phyloP scores from a whole-genome alignment of 148 eudicot genomes.

The Nepenthes gracilis region DNA sequence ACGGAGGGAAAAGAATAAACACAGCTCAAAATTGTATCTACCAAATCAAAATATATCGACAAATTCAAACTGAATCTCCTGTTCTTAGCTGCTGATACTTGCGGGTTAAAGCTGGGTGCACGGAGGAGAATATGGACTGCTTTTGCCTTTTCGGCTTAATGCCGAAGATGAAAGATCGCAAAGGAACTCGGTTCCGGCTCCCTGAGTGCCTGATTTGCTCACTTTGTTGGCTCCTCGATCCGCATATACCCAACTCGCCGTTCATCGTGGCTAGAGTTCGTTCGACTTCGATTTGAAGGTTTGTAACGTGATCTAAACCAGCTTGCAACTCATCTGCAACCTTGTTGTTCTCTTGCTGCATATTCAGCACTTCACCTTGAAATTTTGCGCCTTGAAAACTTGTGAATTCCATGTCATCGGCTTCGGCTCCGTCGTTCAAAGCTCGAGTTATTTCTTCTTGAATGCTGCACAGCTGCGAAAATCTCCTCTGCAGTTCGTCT shows the following conservation, averaged over 20 bases:
- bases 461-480: conserved; percentile 41
- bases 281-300: conserved; percentile 52
- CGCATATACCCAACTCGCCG: conserved; percentile 42
- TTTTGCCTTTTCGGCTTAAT: conserved; percentile 50
- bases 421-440: conserved; percentile 49
- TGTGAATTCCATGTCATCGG: conserved; percentile 65
- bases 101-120: conserved; percentile 31
- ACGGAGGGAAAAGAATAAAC: too few relatives aligned
- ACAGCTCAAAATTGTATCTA: conserved; percentile 9
- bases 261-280: conserved; percentile 35
- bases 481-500: conserved; percentile 56
- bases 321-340: conserved; percentile 70
- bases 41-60: conserved; percentile 2
- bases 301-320: conserved; percentile 53
- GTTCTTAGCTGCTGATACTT: conserved; percentile 25
- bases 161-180: conserved; percentile 76
- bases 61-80: conserved; percentile 5
- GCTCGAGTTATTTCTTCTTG: conserved; percentile 60
- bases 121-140: conserved; percentile 49
- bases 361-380: conserved; percentile 79
- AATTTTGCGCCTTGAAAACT: conserved; percentile 82
- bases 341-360: conserved; percentile 92
- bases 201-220: conserved; percentile 10
- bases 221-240: conserved; percentile 19
- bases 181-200: conserved; percentile 33